These are phyloP conservation scores for Backusella luteola DNA, from an alignment of 192 early-diverging fungal species.

Conservation along the genomic window DNA sequence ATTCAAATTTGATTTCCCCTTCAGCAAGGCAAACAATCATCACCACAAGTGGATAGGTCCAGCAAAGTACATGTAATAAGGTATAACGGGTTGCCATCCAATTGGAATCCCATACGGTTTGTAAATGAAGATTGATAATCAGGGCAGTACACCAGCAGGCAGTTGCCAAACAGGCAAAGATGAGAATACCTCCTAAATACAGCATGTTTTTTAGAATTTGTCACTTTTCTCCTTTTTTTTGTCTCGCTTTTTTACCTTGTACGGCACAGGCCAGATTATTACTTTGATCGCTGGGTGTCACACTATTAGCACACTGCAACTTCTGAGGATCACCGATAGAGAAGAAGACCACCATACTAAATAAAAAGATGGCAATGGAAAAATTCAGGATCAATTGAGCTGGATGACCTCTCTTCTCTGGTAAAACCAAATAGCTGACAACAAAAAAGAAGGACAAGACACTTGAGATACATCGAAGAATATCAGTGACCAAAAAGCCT, in stretches of 20 bases:
- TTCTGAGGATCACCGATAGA: conserved; percentile 37
- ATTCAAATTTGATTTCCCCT: conserved; percentile 45
- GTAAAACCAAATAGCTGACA: conserved; percentile 44
- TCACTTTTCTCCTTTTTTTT: too few relatives aligned
- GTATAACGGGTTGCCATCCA: conserved; percentile 41
- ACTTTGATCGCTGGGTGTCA: conserved; percentile 39
- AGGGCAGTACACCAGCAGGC: conserved; percentile 41
- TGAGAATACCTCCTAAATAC: conserved; percentile 39
- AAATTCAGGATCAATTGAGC: conserved; percentile 48
- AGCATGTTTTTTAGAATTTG: neutral
- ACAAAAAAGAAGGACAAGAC: conserved; percentile 39
- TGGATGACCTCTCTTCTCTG: conserved; percentile 47
- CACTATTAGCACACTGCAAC: conserved; percentile 42
- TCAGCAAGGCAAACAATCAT: conserved; percentile 35
- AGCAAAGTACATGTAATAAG: conserved; percentile 41
- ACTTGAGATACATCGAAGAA: conserved; percentile 41
- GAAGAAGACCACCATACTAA: conserved; percentile 46
- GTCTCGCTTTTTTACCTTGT: conserved; percentile 36
- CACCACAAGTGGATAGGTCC: conserved; percentile 41
- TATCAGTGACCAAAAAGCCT: conserved; percentile 44
- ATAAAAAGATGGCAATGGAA: conserved; percentile 47
- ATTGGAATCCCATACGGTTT: conserved; percentile 55
- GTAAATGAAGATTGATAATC: conserved; percentile 47
- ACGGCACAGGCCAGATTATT: conserved; percentile 49
- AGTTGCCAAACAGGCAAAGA: conserved; percentile 45